Evolutionary conservation across 108 stramenopile genomes (phyloP).

Genomic region (Skeletonema tropicum): DNA sequence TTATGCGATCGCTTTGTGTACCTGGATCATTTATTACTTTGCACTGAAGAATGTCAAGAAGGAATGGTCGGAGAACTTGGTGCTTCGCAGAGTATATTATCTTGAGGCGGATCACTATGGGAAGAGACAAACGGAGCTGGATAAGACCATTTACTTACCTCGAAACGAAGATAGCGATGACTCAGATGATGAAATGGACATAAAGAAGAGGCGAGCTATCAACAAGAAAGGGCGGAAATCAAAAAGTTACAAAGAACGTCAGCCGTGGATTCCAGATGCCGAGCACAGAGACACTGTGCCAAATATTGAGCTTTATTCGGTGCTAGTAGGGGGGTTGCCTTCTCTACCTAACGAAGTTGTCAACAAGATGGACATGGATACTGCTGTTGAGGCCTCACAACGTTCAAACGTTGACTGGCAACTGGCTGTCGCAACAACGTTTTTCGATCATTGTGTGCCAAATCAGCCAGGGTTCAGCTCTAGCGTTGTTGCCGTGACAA

Average conservation of each 20-base stretch:
- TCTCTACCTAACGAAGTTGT: conserved; percentile 60
- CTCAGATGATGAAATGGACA: conserved; percentile 17
- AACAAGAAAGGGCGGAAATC: conserved; percentile 15
- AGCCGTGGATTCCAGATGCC: conserved; percentile 86
- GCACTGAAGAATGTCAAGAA: conserved; percentile 46
- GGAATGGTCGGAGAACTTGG: conserved; percentile 80
- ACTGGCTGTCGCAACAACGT: conserved; percentile 72
- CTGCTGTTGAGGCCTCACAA: conserved; percentile 40
- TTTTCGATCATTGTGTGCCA: conserved; percentile 88
- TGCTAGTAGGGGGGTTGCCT: conserved; percentile 85
- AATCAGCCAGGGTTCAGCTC: conserved; percentile 86
- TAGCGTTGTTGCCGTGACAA: conserved; percentile 87
- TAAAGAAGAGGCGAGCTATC: conserved; percentile 38
- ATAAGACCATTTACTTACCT: conserved; percentile 48
- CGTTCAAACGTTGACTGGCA: conserved; percentile 82
- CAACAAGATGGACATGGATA: conserved; percentile 53
- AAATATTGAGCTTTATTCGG: conserved; percentile 80
- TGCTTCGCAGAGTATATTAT: conserved; percentile 83
- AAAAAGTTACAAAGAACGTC: conserved; percentile 40
- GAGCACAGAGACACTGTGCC: conserved; percentile 85
- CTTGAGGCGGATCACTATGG: conserved; percentile 80
- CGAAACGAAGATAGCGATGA: conserved; percentile 31
- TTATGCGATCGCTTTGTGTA: conserved; percentile 58
- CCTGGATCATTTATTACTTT: conserved; percentile 68
- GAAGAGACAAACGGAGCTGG: conserved; percentile 65